Conservation (phyloP, 2,329 filamentous ascomycete species). For the Penicillium digitatum region DNA sequence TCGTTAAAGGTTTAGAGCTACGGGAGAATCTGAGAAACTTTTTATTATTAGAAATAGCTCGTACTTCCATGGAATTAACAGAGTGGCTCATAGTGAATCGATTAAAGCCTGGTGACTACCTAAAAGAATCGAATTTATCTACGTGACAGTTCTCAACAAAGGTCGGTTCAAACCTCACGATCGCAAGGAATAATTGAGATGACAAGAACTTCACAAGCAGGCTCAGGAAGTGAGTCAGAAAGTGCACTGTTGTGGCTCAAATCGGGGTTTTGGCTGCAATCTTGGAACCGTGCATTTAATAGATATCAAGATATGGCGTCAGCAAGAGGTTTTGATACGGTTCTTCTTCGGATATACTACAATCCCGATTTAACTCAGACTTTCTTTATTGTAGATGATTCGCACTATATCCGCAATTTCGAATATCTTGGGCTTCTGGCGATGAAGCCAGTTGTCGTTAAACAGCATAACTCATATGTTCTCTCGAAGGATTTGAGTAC, state of each 20-base stretch:
- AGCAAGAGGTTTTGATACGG: not conserved
- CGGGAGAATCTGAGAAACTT: not conserved
- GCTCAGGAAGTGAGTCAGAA: not conserved
- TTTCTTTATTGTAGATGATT: not conserved
- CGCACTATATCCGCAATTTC: too few species aligned
- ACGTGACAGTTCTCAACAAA: not conserved
- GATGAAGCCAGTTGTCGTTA: not conserved
- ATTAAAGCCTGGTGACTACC: not conserved
- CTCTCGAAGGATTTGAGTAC: not conserved
- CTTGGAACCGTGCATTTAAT: not conserved
- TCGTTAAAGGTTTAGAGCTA: constrained; percentile 2
- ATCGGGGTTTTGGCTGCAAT: not conserved
- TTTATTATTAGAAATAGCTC: not conserved
- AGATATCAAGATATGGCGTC: not conserved
- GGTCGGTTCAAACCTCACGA: too few species aligned
- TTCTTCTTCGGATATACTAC: not conserved
- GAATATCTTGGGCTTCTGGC: not conserved
- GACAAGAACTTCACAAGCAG: not conserved
- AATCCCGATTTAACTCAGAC: too few species aligned
- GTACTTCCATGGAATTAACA: not conserved
- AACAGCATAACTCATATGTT: not conserved
- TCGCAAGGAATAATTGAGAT: not conserved
- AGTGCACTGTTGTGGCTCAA: not conserved
- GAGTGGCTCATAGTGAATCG: not conserved
- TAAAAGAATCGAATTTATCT: not conserved